Evolutionary conservation across 768 basidiomycete species (phyloP).

Genomic region (Lentinus brumalis): DNA sequence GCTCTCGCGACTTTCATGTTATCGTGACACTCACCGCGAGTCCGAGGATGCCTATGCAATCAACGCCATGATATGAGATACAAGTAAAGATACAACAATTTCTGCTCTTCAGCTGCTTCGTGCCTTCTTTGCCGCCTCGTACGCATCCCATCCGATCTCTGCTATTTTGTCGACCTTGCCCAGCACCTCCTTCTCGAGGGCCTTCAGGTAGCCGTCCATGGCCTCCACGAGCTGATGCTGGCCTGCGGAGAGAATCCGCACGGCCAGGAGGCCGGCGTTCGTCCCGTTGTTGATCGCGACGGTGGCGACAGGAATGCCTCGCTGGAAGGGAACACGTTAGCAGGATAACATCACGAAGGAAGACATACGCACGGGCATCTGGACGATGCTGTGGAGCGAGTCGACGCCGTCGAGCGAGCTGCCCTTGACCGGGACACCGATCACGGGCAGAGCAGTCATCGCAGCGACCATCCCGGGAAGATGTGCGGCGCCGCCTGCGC

Average conservation of each 20-base stretch:
- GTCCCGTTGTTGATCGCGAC: slow-evolving; percentile 96
- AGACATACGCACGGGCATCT: slow-evolving; percentile 87
- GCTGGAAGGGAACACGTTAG: slow-evolving; percentile 44
- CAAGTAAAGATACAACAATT: slow-evolving; percentile 6
- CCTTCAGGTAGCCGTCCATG: slow-evolving; percentile 75
- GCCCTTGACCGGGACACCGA: slow-evolving; percentile 97
- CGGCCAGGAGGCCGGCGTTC: slow-evolving; percentile 90
- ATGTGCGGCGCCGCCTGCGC: slow-evolving; percentile 98
- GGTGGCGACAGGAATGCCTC: slow-evolving; percentile 96
- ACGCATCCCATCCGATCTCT: slow-evolving; percentile 77
- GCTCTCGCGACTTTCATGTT: too few species aligned
- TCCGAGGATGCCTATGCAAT: too few species aligned
- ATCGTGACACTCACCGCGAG: too few species aligned
- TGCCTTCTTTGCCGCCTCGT: slow-evolving; percentile 10
- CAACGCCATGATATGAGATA: neutral
- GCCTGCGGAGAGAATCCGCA: slow-evolving; percentile 82
- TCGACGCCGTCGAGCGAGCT: slow-evolving; percentile 94
- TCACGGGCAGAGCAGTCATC: slow-evolving; percentile 88
- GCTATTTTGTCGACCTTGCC: slow-evolving; percentile 76
- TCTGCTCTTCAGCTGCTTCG: neutral
- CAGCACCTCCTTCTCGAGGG: slow-evolving; percentile 74
- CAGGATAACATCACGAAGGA: neutral
- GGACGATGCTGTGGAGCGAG: slow-evolving; percentile 95
- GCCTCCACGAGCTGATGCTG: slow-evolving; percentile 62
- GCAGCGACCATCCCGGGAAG: slow-evolving; percentile 98